These are phyloP conservation scores for Aspergillus tubingensis DNA, from an alignment of 2,329 filamentous ascomycete genomes.

Conservation along the genomic window DNA sequence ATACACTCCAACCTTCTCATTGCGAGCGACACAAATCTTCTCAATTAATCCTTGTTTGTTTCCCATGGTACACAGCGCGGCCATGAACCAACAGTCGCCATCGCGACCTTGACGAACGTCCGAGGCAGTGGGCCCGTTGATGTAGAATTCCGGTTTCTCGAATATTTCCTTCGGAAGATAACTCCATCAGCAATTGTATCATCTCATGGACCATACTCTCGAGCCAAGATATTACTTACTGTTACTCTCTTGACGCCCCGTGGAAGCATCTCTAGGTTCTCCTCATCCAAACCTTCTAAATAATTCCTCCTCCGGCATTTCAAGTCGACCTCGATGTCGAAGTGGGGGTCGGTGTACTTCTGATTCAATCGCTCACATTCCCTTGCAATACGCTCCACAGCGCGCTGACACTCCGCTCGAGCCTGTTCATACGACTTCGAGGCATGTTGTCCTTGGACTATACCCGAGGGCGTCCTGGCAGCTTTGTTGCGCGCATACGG, in stretches of 20 bases:
- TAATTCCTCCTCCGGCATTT: constrained; percentile 59
- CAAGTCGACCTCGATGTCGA: constrained; percentile 78
- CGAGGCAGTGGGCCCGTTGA: constrained; percentile 73
- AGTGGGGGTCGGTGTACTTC: constrained; percentile 84
- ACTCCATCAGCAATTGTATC: constrained; percentile 11
- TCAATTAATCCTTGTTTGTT: constrained; percentile 73
- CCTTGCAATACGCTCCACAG: constrained; percentile 59
- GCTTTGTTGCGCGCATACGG: constrained; percentile 63
- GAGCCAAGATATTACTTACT: constrained; percentile 34
- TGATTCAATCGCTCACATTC: constrained; percentile 76
- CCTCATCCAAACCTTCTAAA: constrained; percentile 49
- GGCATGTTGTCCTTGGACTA: constrained; percentile 58
- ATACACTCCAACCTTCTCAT: constrained; percentile 76
- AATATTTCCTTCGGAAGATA: constrained; percentile 66
- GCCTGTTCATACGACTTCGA: constrained; percentile 73
- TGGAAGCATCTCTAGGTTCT: constrained; percentile 53
- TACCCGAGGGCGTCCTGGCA: constrained; percentile 56
- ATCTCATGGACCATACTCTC: background rate
- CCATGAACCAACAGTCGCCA: constrained; percentile 86
- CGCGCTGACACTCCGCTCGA: constrained; percentile 64
- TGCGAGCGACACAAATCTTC: constrained; percentile 69
- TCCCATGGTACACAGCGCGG: constrained; percentile 73
- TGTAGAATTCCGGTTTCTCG: constrained; percentile 72
- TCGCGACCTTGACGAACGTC: constrained; percentile 77
- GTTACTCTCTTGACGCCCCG: constrained; percentile 73